These are phyloP conservation scores for Peronospora farinosa DNA, from an alignment of 352 stramenopile species.

Conservation along the genomic window DNA sequence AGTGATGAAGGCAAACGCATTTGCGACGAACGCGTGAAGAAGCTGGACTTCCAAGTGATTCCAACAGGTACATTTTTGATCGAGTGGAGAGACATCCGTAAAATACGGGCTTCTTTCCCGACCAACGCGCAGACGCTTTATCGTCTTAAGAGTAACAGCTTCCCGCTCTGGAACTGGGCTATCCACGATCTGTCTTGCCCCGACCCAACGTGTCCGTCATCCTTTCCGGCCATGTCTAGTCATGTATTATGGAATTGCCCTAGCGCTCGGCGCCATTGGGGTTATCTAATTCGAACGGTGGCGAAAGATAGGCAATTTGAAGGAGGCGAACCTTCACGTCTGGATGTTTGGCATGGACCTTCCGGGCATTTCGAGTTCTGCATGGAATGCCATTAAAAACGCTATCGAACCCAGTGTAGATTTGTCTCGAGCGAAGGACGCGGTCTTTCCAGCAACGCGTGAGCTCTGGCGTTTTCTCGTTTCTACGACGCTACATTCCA, in stretches of 20 bases:
- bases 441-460: not conserved
- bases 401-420: not conserved
- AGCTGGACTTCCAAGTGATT: not conserved
- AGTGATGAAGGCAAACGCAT: not conserved
- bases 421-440: not conserved
- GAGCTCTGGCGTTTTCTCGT: not conserved
- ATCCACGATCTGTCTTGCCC: not conserved
- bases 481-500: not conserved
- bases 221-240: not conserved
- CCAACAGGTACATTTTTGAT: not conserved
- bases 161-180: not conserved
- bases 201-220: not conserved
- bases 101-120: not conserved
- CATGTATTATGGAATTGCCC: too few species aligned
- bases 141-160: not conserved
- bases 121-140: not conserved
- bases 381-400: not conserved
- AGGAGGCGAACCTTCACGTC: not conserved
- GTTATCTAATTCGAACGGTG: not conserved
- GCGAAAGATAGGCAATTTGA: not conserved
- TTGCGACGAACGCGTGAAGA: not conserved
- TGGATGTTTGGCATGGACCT: constrained; percentile 1
- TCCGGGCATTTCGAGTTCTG: not conserved
- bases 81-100: not conserved
- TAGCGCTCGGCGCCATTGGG: not conserved